These are phyloP conservation scores for Hippophae tibetana DNA, from an alignment of 306 rosid genomes.

Conservation along the genomic window DNA sequence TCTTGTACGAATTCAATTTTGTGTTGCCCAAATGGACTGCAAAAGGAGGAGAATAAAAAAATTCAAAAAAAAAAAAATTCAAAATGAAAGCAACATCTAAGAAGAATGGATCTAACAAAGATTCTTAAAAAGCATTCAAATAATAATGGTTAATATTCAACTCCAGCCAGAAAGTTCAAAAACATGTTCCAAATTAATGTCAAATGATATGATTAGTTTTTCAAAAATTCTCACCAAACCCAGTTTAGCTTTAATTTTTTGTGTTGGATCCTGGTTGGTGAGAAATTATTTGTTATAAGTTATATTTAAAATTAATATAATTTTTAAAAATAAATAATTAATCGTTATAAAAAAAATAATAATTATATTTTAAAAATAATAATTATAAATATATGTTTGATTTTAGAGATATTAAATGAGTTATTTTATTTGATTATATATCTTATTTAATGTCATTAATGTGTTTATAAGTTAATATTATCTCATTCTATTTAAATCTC, in stretches of 20 bases:
- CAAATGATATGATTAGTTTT: constrained; percentile 3
- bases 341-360: too few relatives aligned
- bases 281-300: background rate
- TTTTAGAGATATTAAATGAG: too few relatives aligned
- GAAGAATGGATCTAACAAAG: constrained; percentile 1
- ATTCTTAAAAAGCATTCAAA: background rate
- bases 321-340: background rate
- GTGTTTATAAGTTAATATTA: too few relatives aligned
- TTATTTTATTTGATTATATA: too few relatives aligned
- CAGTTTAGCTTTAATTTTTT: background rate
- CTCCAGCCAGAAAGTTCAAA: background rate
- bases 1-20: background rate
- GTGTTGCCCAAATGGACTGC: constrained; percentile 44
- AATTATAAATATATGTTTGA: too few relatives aligned
- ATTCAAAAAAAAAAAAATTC: background rate
- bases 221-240: constrained; percentile 6
- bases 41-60: background rate
- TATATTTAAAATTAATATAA: background rate
- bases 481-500: too few relatives aligned
- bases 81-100: constrained; percentile 4
- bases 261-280: background rate
- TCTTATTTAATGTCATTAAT: too few relatives aligned
- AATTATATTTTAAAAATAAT: too few relatives aligned
- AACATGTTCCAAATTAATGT: constrained; percentile 1
- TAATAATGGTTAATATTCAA: background rate